Conservation (phyloP, 352 stramenopile species). For the Peronospora tabacina region DNA sequence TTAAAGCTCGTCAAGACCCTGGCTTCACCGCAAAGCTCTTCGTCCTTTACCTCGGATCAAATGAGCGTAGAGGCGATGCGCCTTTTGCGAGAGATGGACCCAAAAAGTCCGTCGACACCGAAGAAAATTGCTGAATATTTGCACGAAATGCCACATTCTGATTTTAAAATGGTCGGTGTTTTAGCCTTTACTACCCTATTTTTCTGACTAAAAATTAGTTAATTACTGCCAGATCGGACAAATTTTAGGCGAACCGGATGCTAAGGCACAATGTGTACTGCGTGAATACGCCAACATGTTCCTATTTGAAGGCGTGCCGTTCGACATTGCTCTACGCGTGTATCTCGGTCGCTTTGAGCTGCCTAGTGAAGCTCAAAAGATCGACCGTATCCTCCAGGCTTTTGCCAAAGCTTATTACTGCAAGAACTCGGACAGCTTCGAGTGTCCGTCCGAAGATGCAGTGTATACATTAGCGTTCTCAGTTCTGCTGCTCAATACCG, state of each 20-base stretch:
- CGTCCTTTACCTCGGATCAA: conserved; percentile 9
- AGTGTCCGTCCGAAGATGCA: conserved; percentile 60
- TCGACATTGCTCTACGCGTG: conserved; percentile 65
- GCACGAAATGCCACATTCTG: conserved; percentile 53
- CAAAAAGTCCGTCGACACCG: conserved; percentile 39
- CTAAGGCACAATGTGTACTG: conserved; percentile 48
- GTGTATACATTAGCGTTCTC: conserved; percentile 78
- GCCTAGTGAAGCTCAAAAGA: conserved; percentile 74
- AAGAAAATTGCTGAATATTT: conserved; percentile 58
- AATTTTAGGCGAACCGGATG: conserved; percentile 59
- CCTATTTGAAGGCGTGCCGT: conserved; percentile 44
- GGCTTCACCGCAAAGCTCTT: conserved; percentile 9
- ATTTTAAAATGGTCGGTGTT: conserved; percentile 50
- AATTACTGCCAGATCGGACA: conserved; percentile 39
- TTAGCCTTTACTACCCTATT: background rate
- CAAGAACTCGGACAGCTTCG: conserved; percentile 41
- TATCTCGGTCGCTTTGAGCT: conserved; percentile 66
- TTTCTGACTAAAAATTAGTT: background rate
- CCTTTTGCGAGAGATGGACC: conserved; percentile 39
- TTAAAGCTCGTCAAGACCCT: background rate
- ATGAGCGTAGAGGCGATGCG: conserved; percentile 19
- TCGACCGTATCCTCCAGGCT: conserved; percentile 76
- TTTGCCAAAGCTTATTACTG: conserved; percentile 61
- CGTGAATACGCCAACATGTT: conserved; percentile 70
- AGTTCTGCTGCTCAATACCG: conserved; percentile 70